Base-by-base conservation (phyloP, 192 early-diverging fungal species). In the Linnemannia hyalina region DNA sequence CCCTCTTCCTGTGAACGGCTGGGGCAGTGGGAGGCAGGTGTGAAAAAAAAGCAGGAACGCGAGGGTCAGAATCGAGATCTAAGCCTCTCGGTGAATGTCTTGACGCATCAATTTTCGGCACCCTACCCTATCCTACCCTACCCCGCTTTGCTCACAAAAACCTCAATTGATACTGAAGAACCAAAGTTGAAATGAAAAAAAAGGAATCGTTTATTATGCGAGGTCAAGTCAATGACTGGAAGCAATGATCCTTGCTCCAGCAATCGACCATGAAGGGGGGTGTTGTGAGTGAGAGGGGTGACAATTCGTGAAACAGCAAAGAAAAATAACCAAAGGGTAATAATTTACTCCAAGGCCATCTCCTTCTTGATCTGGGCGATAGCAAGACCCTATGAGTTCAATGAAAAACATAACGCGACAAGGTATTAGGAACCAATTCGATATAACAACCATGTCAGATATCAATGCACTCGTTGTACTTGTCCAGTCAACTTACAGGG, bases 331-430 rank as follows among this genome's bases (percentile, higher is more conserved):
- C 20, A 26, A 0, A 11, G 18, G 36, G 46, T 18, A 26, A n/a
- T 29, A 46, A 35, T 79, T 88, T 92, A 93, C 70, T 92, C 91
- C 81, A 95, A 85, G 74, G 97, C 96, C 94, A 98, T 97, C 72
- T 93, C 85, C 89, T 95, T 95, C 93, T 99, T 99, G 89, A 99
- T 98, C 91, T 97, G 90, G 52, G 98, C 95, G 92, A 99, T 99
- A 63, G 98, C 98, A 29, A 90, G 88, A 88, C 98, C 98, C 82
- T 84, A 84, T 47, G 75, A 54, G n/a, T 32, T 38, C 40, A 54
- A 13, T 73, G 26, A 11, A 75, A 75, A 68, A 74, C 3, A 68
- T 4, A 42, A 40, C 36, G 44, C 26, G 16, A 68, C 40, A 46
- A 76, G 41, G 0, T 26, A 68, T 40, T 32, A 46, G 54, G n/a